Evolutionary conservation across 2,329 filamentous ascomycete species (phyloP), one percentile per base, ranked within the genome.

Genomic region (Paraconiothyrium brasiliense): DNA sequence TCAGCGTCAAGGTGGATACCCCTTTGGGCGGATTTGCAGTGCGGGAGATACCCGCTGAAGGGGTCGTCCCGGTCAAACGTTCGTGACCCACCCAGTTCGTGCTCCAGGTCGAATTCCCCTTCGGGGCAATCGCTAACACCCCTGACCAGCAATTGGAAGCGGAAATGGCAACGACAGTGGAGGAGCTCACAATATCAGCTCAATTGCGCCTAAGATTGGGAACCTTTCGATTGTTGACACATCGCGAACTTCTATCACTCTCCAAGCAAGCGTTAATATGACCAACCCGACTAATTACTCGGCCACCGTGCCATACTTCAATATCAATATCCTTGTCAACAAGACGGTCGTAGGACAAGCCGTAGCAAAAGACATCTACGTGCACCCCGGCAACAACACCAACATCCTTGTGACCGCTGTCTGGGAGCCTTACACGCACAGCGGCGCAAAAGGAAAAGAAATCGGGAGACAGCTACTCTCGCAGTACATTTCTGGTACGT

Each of bases 221-320:
- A 88, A 90, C 63, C 80, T 98, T 39, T 85, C 86, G 66, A 87
- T 98, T 59, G 74, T 91, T 44, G 87, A 91, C 59, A 96, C 93
- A 0, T 90, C 90, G 1, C 81, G 85, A 39, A 87, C 88, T 2
- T 91, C 91, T 3, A 83, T 97, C 50, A 87, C 86, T 22, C 80
- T 98, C 39, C 84, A 89, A 71, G 91, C 92, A 14, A 80, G 83
- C 43, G 84, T 97, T 71, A 97, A 95, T 74, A 85, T 97, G 62
- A 96, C 92, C 4, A 99, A 99, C 72, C 94, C 94, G 1, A 97
- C 94, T 0, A 86, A 89, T 4, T 97, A 98, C 76, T 89, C 92
- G 4, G 94, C 93, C 4, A 84, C 83, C 2, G 84, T 98, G n/a
- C 94, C 94, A 1, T 94, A 89, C 64, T 80, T 92, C 65, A 93